These are phyloP conservation scores for Aristolochia fimbriata DNA, from an alignment of 164 flowering plant species.

Conservation along the genomic window DNA sequence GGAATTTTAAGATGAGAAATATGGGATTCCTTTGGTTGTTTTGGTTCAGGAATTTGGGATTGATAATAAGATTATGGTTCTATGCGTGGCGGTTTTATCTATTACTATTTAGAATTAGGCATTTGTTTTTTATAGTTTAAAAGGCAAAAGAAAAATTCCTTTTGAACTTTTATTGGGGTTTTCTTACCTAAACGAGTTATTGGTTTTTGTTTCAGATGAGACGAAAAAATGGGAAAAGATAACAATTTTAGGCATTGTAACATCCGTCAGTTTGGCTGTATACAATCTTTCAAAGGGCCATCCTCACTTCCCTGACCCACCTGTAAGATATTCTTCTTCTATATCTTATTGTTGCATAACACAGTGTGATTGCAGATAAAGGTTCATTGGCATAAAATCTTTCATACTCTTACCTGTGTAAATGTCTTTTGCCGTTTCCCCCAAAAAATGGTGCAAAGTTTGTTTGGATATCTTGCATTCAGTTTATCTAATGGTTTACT, in stretches of 20 bases:
- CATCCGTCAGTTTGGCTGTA: conserved; percentile 47
- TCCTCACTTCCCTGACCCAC: conserved; percentile 66
- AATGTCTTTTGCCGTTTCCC: background rate
- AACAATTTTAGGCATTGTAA: conserved; percentile 49
- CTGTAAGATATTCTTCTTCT: conserved; percentile 34
- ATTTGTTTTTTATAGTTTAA: no score
- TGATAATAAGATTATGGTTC: no score
- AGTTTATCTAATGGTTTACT: background rate
- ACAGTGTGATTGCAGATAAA: background rate
- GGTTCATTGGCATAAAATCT: background rate
- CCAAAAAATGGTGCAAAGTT: no score
- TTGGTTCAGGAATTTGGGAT: no score
- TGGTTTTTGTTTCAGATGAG: conserved; percentile 41
- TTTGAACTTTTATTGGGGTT: no score
- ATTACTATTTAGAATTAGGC: no score
- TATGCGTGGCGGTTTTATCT: no score
- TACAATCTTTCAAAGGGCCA: conserved; percentile 67
- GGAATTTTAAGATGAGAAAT: no score
- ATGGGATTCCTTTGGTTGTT: no score
- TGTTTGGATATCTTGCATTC: no score
- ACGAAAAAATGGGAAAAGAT: conserved; percentile 91
- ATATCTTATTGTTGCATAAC: background rate
- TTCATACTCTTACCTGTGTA: no score
- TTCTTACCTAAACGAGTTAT: background rate
- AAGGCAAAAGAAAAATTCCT: no score